Evolutionary conservation across 805 yeast genomes (phyloP), one percentile per base, ranked within the genome.

Genomic region (Candida pseudoglaebosa): DNA sequence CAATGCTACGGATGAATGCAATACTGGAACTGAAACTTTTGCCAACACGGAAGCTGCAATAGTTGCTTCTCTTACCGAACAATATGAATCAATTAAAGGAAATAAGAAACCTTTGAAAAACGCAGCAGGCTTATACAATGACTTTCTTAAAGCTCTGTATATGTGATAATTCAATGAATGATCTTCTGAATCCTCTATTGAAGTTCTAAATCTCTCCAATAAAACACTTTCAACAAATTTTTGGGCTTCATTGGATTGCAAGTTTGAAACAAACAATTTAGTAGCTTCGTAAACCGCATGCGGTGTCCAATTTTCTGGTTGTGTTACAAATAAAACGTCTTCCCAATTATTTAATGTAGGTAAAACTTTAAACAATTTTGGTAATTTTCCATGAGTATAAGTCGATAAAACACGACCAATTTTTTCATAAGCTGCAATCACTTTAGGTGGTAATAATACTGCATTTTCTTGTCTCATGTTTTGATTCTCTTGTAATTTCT

Each of bases 341-440:
- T 89, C 89, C 99, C 99, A 93, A 64, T 91, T 91, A 50, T 77
- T 83, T 48, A 93, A 73, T 3, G 95, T 77, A 24, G 99, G 99
- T 40, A 95, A 76, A 36, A 93, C 95, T 58, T 93, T 93, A 71
- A 93, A 93, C 24, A 95, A 76, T 54, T 91, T 90, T n/a, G 99
- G 99, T 38, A 93, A 72, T 62, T 90, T 90, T 36, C 99, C 99
- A 54, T 93, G 95, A 28, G 90, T 84, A 78, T 95, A 93, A 4
- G 95, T 80, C 15, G 88, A 75, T 43, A 93, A 70, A 37, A 91
- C 81, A 49, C 80, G 81, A 6, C 98, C 98, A 33, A 93, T 91
- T 56, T 87, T 87, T 34, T 87, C 82, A 59, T 91, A 93, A 1
- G 96, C 98, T 47, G 85, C 89, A 53, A 93, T 89, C 40, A 93